Percentiles rank a stretch among this genome's conserved stretches.
Conservation (phyloP, 345 rosid genomes). For the Populus ilicifolia region DNA sequence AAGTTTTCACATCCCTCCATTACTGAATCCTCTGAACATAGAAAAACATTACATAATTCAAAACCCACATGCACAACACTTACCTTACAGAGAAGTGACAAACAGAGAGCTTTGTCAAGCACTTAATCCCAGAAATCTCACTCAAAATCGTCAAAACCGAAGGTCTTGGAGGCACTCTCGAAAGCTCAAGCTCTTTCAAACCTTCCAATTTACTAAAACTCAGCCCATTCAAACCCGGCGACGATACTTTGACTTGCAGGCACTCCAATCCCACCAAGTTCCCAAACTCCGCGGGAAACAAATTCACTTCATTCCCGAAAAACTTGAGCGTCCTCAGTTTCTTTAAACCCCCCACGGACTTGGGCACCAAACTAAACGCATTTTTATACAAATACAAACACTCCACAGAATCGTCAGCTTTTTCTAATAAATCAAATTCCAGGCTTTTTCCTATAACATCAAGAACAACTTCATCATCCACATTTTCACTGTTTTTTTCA, state of each 20-base stretch:
- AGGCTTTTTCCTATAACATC: constrained; percentile 69
- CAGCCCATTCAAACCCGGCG: constrained; percentile 55
- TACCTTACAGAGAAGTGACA: constrained; percentile 90
- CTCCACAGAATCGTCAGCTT: constrained; percentile 38
- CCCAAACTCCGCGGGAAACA: constrained; percentile 72
- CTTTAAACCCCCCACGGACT: constrained; percentile 50
- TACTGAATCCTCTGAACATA: neutral
- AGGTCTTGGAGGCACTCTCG: constrained; percentile 63
- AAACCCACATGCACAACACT: constrained; percentile 1
- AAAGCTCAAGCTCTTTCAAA: constrained; percentile 83
- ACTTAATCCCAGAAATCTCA: constrained; percentile 71
- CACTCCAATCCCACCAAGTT: constrained; percentile 67
- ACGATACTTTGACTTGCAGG: constrained; percentile 75
- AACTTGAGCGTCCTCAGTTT: constrained; percentile 69
- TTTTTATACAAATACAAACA: constrained; percentile 72
- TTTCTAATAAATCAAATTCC: constrained; percentile 55
- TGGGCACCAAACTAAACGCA: constrained; percentile 71
- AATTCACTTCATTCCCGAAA: constrained; percentile 70
- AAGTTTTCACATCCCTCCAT: neutral
- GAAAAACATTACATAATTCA: neutral
- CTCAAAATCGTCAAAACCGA: constrained; percentile 69
- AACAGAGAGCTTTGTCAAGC: constrained; percentile 84
- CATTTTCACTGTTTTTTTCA: constrained; percentile 10
- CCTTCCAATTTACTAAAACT: constrained; percentile 59
- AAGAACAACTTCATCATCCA: constrained; percentile 53